Evolutionary conservation across 495 filamentous ascomycete genomes (phyloP), one percentile per base, ranked within the genome.

Genomic region (Tuber magnatum): DNA sequence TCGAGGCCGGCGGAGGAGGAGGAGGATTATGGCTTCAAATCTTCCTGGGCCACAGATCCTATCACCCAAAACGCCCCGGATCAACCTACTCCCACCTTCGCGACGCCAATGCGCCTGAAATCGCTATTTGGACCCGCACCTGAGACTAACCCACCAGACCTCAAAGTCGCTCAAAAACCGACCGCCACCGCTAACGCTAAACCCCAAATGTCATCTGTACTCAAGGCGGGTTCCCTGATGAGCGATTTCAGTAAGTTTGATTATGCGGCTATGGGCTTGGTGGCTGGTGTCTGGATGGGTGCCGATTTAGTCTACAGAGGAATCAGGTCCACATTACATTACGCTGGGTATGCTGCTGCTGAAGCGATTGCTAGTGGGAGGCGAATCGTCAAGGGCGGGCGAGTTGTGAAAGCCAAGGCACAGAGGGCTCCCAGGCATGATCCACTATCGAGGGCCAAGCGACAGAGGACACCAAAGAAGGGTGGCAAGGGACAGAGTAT

Each of bases 21-120:
- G 39, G 61, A 51, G 12, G 80, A 81, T 22, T 39, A 82, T 41
- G 80, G 80, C 5, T 82, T 82, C 73, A 75, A 82, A 24, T 71
- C 80, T 28, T 71, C 71, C 14, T 82, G 80, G 80, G 80, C 80
- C 3, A 46, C n/a, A 40, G 70, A 48, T 28, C 22, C 75, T 71
- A 46, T 79, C 44, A 76, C 77, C 24, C 70, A 72, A 51, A 56
- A 74, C 18, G 69, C 69, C 18, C 61, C 68, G 32, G 56, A 65
- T 35, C 56, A 35, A 12, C 56, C 56, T 18, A 65, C 56, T 35
- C 56, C 28, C 28, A 65, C 56, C 28, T 65, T 32, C 28, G 18
- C 56, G 56, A 28, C 56, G 56, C 56, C 56, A 65, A 65, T 65
- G 32, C 56, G 14, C 32, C 56, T 65, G 32, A 65, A 35, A 35